Conservation (phyloP, 2,329 filamentous ascomycete species). For the Aspergillus sclerotialis region DNA sequence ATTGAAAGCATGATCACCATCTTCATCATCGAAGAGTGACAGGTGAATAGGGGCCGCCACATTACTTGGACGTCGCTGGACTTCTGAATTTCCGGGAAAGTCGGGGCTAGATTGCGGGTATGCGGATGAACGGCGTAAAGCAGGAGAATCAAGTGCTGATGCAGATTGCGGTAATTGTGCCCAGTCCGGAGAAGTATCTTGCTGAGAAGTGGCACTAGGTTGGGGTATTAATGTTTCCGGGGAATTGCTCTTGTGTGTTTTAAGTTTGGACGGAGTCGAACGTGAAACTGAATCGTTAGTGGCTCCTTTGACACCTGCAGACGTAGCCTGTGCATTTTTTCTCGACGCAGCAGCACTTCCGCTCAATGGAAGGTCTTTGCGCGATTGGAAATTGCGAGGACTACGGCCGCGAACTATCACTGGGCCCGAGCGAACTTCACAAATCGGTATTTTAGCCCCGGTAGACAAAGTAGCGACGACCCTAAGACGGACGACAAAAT, state of each 20-base stretch:
- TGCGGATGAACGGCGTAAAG: conserved; percentile 24
- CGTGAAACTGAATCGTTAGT: conserved; percentile 23
- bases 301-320: conserved; percentile 23
- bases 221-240: conserved; percentile 27
- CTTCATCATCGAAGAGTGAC: conserved; percentile 52
- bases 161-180: conserved; percentile 24
- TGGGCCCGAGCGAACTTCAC: conserved; percentile 78
- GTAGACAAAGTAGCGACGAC: conserved; percentile 77
- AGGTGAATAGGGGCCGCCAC: conserved; percentile 47
- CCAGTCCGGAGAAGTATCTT: conserved; percentile 28
- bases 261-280: conserved; percentile 20
- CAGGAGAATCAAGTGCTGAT: conserved; percentile 12
- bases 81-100: conserved; percentile 34
- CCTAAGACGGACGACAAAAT: conserved; percentile 85
- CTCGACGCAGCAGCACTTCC: conserved; percentile 72
- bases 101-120: conserved; percentile 51
- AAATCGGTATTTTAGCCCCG: conserved; percentile 72
- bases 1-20: conserved; percentile 40
- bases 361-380: conserved; percentile 84
- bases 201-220: conserved; percentile 17
- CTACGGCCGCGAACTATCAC: conserved; percentile 92
- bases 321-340: conserved; percentile 51
- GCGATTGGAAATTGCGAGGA: conserved; percentile 87
- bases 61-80: conserved; percentile 27
- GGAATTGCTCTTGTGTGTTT: conserved; percentile 29